A percentile compares a stretch with the other conserved stretches of the same genome.
phyloP scores from a whole-genome alignment of 345 rosid genomes.

The Sonneratia alba region DNA sequence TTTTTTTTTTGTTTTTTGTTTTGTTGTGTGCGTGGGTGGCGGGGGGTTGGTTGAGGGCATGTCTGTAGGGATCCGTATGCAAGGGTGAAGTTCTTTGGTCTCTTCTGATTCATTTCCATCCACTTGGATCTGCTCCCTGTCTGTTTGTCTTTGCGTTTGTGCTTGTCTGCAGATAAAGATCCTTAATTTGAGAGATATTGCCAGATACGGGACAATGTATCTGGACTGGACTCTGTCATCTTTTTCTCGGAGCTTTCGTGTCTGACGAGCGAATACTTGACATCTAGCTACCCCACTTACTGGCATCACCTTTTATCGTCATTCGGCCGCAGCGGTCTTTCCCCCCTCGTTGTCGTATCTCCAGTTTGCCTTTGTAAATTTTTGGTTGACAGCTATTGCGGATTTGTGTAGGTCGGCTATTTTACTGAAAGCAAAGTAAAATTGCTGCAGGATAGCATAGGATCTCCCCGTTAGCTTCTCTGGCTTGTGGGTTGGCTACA shows the following conservation, averaged over 20 bases:
- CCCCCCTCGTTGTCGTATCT: background rate
- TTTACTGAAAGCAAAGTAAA: background rate
- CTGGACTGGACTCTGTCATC: slow-evolving; percentile 20
- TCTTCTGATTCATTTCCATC: slow-evolving; percentile 6
- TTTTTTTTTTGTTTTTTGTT: too few relatives aligned
- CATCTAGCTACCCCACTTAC: background rate
- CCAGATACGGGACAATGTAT: slow-evolving; percentile 36
- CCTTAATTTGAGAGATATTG: slow-evolving; percentile 3
- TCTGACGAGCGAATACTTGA: background rate
- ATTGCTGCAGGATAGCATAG: background rate
- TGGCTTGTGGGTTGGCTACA: slow-evolving; percentile 7
- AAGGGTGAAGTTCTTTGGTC: too few relatives aligned
- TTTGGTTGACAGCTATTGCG: slow-evolving; percentile 8
- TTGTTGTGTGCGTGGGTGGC: too few relatives aligned
- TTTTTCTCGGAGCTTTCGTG: background rate
- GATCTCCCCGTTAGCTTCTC: slow-evolving; percentile 1
- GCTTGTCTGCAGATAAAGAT: background rate
- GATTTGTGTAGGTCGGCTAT: slow-evolving; percentile 14
- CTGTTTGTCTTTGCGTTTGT: background rate
- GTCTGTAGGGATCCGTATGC: too few relatives aligned
- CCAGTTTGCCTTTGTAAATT: background rate
- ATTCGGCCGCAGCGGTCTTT: background rate
- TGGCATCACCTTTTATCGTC: background rate
- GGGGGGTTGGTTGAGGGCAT: too few relatives aligned
- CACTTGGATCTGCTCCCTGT: slow-evolving; percentile 30